Evolutionary conservation across 2,329 filamentous ascomycete species (phyloP), one percentile per base, ranked within the genome.

Genomic region (Hypoxylon sp.): DNA sequence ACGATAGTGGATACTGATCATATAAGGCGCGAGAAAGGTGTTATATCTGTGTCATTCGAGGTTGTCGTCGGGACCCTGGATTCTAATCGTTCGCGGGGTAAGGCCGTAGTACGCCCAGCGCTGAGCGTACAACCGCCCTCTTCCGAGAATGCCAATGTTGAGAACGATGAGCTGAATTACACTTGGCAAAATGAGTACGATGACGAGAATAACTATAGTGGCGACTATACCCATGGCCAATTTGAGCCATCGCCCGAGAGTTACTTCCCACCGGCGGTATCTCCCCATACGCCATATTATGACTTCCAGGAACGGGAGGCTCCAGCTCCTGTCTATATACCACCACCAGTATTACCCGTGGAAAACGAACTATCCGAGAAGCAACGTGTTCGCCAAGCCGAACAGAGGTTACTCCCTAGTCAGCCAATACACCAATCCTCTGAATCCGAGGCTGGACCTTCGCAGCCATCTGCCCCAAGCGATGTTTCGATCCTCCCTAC

Each of bases 1-100:
- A 87, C 86, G 53, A 90, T 97, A 55, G 81, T 96, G 30, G 91
- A 97, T 61, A 99, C 94, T 0, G 88, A 94, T 59, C 84, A 87
- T 35, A 83, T 97, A 17, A 82, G 91, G 38, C 85, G 92, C 29
- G 91, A 96, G 67, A 97, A 96, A 67, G 91, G 90, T 6, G 91
- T 97, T n/a, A 87, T 97, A 15, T 88, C 87, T 1, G 89, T 91
- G 45, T 80, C 88, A 0, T 93, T 97, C 63, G 91, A 97, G 68
- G 82, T 96, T 9, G 78, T 96, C 1, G 86, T 97, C 13, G 94
- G 94, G 1, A 96, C 91, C 0, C 81, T 82, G 25, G 92, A 99
- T 69, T 93, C 86, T 61, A 64, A 45, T 15, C 62, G 62, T 15
- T 55, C 64, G 7, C 62, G 59, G 29, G 63, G 64, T 13, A 69